Conservation (phyloP, 495 filamentous ascomycete species). For the Evernia prunastri region DNA sequence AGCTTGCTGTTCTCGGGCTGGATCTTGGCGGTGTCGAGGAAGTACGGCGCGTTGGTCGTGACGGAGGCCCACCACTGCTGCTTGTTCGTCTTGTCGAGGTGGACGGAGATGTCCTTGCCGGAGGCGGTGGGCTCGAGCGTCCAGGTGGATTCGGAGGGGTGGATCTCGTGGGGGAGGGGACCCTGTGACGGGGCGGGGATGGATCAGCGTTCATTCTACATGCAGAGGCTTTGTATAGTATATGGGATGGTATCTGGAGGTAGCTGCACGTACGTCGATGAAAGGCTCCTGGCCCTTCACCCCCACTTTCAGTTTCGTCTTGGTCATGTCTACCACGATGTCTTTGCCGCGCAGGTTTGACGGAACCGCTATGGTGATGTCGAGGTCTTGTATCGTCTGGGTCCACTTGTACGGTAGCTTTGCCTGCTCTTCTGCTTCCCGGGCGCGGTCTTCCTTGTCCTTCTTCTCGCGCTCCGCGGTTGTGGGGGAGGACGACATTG, state of each 20-base stretch:
- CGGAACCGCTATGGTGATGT: conserved; percentile 69
- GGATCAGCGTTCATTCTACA: no score
- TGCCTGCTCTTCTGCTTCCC: conserved; percentile 82
- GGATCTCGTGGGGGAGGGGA: conserved; percentile 71
- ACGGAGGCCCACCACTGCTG: conserved; percentile 98
- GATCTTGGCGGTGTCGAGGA: conserved; percentile 93
- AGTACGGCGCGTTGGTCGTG: conserved; percentile 66
- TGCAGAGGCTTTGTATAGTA: background rate
- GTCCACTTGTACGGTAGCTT: conserved; percentile 95
- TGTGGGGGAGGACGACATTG: conserved; percentile 41
- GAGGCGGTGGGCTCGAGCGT: conserved; percentile 67
- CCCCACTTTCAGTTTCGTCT: conserved; percentile 68
- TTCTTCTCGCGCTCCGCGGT: conserved; percentile 44
- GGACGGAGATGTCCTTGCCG: conserved; percentile 74
- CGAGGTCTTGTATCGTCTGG: conserved; percentile 88
- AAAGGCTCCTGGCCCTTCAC: conserved; percentile 85
- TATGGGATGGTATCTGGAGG: background rate
- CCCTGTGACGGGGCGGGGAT: conserved; percentile 48
- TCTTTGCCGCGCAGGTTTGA: conserved; percentile 79
- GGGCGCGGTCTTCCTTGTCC: conserved; percentile 64
- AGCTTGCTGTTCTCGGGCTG: conserved; percentile 85
- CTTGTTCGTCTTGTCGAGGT: conserved; percentile 96
- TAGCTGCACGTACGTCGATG: conserved; percentile 57
- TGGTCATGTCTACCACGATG: conserved; percentile 74
- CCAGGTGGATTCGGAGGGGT: conserved; percentile 86